These are phyloP conservation scores for barley (Hordeum vulgare) DNA, from an alignment of 176 grass and related monocot genomes.

Conservation along the genomic window MorexV3_pseudomolecules_assembly NC_058519.1:82459561-82460060, in stretches of 20 bases:
- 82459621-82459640: background rate
- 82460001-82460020: no score
- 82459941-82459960: background rate
- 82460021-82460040: no score
- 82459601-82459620: no score
- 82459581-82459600: no score
- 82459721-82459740: background rate
- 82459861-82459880: conserved; percentile 4
- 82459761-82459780: background rate
- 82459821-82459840: background rate
- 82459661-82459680: background rate
- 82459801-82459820: background rate
- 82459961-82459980: background rate
- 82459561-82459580: no score
- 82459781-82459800: background rate
- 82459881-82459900: background rate
- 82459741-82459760: background rate
- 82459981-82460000: no score
- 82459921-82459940: background rate
- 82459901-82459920: background rate
- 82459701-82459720: background rate
- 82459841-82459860: background rate
- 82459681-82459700: background rate
- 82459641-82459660: background rate
- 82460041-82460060: no score